phyloP scores from a whole-genome alignment of 176 grass and related monocot genomes.

The Lolium multiflorum region DNA sequence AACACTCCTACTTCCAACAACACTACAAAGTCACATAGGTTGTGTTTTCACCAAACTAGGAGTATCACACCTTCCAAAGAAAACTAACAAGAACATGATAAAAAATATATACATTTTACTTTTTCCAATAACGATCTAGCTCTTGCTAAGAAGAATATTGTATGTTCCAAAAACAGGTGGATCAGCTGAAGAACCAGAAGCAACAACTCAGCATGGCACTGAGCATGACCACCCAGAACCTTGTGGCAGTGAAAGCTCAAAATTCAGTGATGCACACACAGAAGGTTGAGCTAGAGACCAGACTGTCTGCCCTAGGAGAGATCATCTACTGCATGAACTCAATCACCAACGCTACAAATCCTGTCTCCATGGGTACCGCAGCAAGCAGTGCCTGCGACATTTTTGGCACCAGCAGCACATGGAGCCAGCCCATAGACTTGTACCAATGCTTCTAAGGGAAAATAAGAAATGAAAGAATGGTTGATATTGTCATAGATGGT shows the following conservation, averaged over 20 bases:
- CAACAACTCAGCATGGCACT: slow-evolving; percentile 45
- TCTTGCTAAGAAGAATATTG: neutral
- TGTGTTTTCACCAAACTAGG: neutral
- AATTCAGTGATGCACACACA: slow-evolving; percentile 79
- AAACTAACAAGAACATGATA: neutral
- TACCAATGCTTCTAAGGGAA: slow-evolving; percentile 56
- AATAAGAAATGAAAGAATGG: neutral
- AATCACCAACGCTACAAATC: neutral
- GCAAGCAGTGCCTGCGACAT: slow-evolving; percentile 19
- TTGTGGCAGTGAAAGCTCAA: slow-evolving; percentile 54
- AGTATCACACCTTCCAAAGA: neutral
- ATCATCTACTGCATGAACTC: slow-evolving; percentile 58
- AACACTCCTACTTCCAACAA: slow-evolving; percentile 5
- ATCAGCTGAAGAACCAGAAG: slow-evolving; percentile 55
- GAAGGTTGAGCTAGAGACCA: slow-evolving; percentile 66
- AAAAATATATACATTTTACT: neutral
- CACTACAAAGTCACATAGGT: neutral
- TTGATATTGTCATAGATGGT: slow-evolving; percentile 41
- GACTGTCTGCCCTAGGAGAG: slow-evolving; percentile 59
- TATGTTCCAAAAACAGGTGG: slow-evolving; percentile 31
- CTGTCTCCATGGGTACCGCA: slow-evolving; percentile 21
- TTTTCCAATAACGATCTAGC: neutral
- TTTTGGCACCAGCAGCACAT: slow-evolving; percentile 42
- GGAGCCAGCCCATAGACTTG: slow-evolving; percentile 51
- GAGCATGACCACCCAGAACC: slow-evolving; percentile 45